Evolutionary conservation across 805 yeast genomes (phyloP).

Genomic region (Yueomyces sinensis): DNA sequence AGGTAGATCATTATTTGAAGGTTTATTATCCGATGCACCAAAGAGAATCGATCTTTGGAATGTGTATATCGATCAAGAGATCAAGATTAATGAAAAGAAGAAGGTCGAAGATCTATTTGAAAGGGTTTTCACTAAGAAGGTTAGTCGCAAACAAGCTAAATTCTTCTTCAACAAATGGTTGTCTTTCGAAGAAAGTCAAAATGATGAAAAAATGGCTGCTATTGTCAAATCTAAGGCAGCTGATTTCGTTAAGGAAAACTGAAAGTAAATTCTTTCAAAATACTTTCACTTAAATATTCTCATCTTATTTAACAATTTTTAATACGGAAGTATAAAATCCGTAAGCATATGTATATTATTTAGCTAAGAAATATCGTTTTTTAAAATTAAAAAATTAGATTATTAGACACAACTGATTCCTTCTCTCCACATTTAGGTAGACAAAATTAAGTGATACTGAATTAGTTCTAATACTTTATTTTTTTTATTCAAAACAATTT

Average conservation of each 20-base stretch:
- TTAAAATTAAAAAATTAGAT: too few relatives aligned
- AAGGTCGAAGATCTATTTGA: slow-evolving; percentile 73
- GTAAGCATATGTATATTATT: too few relatives aligned
- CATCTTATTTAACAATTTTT: too few relatives aligned
- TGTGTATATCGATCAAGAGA: slow-evolving; percentile 88
- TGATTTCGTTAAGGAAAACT: slow-evolving; percentile 49
- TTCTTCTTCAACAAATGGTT: slow-evolving; percentile 93
- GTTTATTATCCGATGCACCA: slow-evolving; percentile 77
- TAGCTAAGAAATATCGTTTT: too few relatives aligned
- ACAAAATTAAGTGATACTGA: too few relatives aligned
- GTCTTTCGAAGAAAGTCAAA: slow-evolving; percentile 54
- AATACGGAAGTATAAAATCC: too few relatives aligned
- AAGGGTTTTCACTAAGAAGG: slow-evolving; percentile 52
- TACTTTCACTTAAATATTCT: too few relatives aligned
- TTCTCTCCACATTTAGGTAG: too few relatives aligned
- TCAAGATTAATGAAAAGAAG: slow-evolving; percentile 51
- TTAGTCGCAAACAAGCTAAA: slow-evolving; percentile 81
- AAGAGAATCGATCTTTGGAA: slow-evolving; percentile 92
- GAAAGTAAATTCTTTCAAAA: too few relatives aligned
- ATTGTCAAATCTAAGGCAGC: slow-evolving; percentile 86
- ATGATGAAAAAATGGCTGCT: slow-evolving; percentile 58
- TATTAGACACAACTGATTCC: too few relatives aligned
- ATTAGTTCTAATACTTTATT: too few relatives aligned
- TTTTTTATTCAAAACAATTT: too few relatives aligned
- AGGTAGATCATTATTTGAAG: slow-evolving; percentile 91